Base-by-base conservation (phyloP, 768 basidiomycete species). In the Boletellus ananas region DNA sequence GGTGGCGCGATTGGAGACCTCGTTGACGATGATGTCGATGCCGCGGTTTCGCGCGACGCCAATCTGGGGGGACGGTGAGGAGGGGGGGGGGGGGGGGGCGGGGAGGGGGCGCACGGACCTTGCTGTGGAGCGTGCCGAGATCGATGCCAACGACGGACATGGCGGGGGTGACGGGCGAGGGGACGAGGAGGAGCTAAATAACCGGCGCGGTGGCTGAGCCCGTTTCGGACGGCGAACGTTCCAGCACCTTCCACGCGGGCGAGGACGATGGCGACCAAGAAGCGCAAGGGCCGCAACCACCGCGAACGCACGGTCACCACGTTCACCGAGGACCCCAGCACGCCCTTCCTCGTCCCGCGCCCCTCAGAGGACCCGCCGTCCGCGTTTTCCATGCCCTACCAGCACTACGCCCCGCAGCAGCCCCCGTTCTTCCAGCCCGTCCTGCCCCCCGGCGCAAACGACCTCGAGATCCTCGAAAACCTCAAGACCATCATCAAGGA, bases 11-110 rank as follows among this genome's bases (percentile, higher is more conserved):
- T 97, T 97, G 14, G 94, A 97, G 53, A 94, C 93, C 69, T 99
- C 95, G 70, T 99, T 99, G 53, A 84, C 77, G 75, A 99, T 95
- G 71, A 99, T 94, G 79, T 99, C 95, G 75, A 99, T 95, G 59
- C 95, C 95, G 65, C 91, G 81, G 73, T 90, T 87, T 72, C 94
- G 81, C 17, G 94, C 94, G 57, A 95, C 94, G 75, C 94, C 94
- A 68, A 97, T 94, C 91, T 90, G 57, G 3, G 1, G 6, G 4
- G 27, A 18, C 2, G 47, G 31, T 54, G 31, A 58, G 43, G 11
- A 11, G 3, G 13, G 3, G 6, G 9, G 29, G 43, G 11, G 7
- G 3, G 13, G 3, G 6, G 9, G 29, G 41, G 43, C 33, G 33
- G 37, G 42, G 34, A 29, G 18, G 17, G 36, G 11, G 13, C 1